Conservation (phyloP, 495 filamentous ascomycete species). For the Neurospora sp. region DNA sequence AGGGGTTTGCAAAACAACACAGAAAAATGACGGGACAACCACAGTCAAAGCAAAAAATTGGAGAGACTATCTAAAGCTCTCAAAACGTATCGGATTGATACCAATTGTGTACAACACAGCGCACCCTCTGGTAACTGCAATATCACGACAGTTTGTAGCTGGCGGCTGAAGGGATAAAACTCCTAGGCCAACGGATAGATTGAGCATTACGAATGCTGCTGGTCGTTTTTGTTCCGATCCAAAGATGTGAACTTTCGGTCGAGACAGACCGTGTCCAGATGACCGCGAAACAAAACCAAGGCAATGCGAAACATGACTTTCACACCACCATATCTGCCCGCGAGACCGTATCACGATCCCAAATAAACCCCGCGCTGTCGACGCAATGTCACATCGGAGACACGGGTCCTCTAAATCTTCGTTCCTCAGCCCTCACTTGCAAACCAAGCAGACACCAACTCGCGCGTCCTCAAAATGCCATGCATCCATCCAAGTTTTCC, state of each 20-base stretch:
- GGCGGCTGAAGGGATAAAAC: background rate
- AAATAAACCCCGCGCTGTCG: background rate
- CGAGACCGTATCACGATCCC: background rate
- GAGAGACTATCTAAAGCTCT: too few species aligned
- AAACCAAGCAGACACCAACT: background rate
- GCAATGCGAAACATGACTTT: background rate
- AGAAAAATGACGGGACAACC: too few species aligned
- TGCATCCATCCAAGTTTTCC: constrained; percentile 1
- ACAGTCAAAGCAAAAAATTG: too few species aligned
- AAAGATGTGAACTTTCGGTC: background rate
- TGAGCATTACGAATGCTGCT: background rate
- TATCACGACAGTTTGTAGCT: background rate
- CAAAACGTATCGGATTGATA: too few species aligned
- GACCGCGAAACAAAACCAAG: background rate
- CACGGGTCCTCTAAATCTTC: background rate
- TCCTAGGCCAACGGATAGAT: background rate
- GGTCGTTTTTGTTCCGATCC: background rate
- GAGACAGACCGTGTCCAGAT: background rate
- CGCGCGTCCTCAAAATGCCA: background rate
- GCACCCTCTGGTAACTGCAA: background rate
- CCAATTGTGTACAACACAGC: background rate
- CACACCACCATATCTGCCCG: background rate
- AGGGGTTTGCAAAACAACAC: too few species aligned
- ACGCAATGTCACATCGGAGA: background rate
- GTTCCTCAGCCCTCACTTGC: background rate